phyloP scores from a whole-genome alignment of 179 eudicot species.

The Vitellaria paradoxa region DNA sequence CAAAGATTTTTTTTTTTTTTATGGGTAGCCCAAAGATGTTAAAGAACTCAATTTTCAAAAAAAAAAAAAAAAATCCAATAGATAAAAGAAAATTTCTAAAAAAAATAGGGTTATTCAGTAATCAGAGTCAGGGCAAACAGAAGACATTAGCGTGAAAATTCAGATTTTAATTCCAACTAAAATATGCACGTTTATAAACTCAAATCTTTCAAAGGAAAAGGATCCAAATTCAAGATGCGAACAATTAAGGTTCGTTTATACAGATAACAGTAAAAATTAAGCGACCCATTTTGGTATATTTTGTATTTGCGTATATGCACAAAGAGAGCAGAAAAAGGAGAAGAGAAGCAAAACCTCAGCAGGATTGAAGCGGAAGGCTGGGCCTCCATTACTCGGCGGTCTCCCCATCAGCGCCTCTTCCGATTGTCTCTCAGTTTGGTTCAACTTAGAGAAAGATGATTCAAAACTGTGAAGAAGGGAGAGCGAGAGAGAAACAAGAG shows the following conservation, averaged over 20 bases:
- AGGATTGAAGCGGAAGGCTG: constrained; percentile 60
- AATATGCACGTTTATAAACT: neutral
- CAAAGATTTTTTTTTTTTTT: neutral
- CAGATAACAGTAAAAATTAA: neutral
- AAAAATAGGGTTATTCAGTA: neutral
- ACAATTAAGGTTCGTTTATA: neutral
- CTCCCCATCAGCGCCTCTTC: constrained; percentile 49
- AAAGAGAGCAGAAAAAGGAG: neutral
- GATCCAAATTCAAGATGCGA: neutral
- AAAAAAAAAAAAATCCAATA: too few relatives aligned
- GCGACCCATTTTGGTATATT: neutral
- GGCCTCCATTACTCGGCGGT: constrained; percentile 75
- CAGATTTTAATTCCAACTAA: neutral
- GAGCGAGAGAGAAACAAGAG: neutral
- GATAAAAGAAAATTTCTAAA: neutral
- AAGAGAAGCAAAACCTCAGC: constrained; percentile 42
- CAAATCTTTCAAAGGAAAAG: neutral
- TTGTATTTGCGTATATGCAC: too few relatives aligned
- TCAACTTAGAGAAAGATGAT: neutral
- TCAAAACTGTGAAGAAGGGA: neutral
- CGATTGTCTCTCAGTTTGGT: neutral
- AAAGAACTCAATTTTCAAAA: neutral
- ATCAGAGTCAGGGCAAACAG: neutral
- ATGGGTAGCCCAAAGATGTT: neutral
- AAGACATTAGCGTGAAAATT: neutral